These are phyloP conservation scores for Dipsacomyces acuminosporus DNA, from an alignment of 371 early-diverging fungal genomes.

Conservation along the genomic window DNA sequence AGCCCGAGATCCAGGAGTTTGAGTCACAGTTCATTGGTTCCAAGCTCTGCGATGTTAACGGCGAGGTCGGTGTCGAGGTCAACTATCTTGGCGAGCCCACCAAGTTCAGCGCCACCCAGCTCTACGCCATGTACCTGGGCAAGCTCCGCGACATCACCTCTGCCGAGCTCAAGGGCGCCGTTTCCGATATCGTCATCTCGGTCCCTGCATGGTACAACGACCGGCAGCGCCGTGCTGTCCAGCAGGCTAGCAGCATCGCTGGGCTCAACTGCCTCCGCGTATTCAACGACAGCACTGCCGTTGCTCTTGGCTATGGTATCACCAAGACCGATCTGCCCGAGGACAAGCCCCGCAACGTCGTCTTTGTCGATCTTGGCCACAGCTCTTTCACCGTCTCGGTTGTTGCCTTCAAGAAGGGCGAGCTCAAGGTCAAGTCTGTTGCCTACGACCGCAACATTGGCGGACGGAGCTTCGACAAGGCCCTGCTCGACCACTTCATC, in stretches of 20 bases:
- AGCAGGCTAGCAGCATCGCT: slow-evolving; percentile 85
- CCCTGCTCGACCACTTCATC: slow-evolving; percentile 78
- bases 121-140: slow-evolving; percentile 89
- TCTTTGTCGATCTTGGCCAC: slow-evolving; percentile 94
- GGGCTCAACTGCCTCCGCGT: slow-evolving; percentile 90
- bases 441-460: slow-evolving; percentile 92
- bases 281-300: slow-evolving; percentile 91
- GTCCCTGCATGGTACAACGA: slow-evolving; percentile 95
- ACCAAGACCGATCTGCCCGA: slow-evolving; percentile 96
- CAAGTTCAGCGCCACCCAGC: slow-evolving; percentile 82
- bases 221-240: slow-evolving; percentile 82
- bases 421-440: slow-evolving; percentile 83
- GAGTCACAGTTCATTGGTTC: slow-evolving; percentile 80
- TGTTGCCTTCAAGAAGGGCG: slow-evolving; percentile 91
- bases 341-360: slow-evolving; percentile 87
- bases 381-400: slow-evolving; percentile 85
- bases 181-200: slow-evolving; percentile 92
- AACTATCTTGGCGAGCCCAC: slow-evolving; percentile 71
- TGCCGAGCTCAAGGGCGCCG: slow-evolving; percentile 74
- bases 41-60: slow-evolving; percentile 73
- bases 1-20: slow-evolving; percentile 78
- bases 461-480: slow-evolving; percentile 92
- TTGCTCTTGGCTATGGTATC: slow-evolving; percentile 95
- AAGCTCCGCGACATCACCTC: slow-evolving; percentile 88
- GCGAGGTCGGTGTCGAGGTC: slow-evolving; percentile 80